Base-by-base conservation (phyloP, 1,284 basidiomycete genomes). In the Malassezia sp. region DNA sequence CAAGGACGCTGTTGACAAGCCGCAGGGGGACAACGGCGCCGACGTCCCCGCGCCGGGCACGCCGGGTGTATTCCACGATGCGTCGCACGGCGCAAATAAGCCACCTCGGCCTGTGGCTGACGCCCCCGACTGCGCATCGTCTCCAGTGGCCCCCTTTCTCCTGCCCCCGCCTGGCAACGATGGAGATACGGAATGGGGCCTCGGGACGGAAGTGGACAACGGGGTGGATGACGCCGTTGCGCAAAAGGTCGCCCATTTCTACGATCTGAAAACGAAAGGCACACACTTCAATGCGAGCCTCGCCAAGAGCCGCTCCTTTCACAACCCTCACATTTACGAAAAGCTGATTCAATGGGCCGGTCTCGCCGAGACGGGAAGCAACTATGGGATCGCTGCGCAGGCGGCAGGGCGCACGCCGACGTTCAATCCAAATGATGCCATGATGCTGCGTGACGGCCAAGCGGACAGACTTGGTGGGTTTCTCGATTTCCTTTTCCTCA, bases 221-320 rank as follows among this genome's bases (percentile, higher is more conserved):
- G n/a, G 22, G 9, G 48, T 36, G 1, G 32, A 38, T n/a, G 18
- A 17, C 8, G 37, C 30, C 4, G 32, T 57, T 1, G 33, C 56
- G 29, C 53, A 45, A 11, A 58, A 80, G 82, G 49, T 96, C 84
- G 62, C 78, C 80, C 49, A 67, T 73, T 5, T 77, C 88, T 46
- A 91, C 87, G 70, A 73, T 66, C 38, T 68, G 30, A 66, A 81
- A 53, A 76, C 79, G 45, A 79, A 83, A n/a, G 74, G 73, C 0
- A 81, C 81, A 54, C 89, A 93, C 67, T 95, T 93, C 74, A 96
- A 96, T 70, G 85, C 88, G 67, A 84, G 84, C 0, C 78, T 97
- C 27, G 83, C 90, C 79, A 77, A 80, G 7, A 87, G 84, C 56
- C 81, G 85, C 21, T 80, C 85, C 0, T 96, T 95, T 72, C 81